Evolutionary conservation across 306 rosid species (phyloP), one percentile per base, ranked within the genome.

Genomic region (Parietaria judaica): DNA sequence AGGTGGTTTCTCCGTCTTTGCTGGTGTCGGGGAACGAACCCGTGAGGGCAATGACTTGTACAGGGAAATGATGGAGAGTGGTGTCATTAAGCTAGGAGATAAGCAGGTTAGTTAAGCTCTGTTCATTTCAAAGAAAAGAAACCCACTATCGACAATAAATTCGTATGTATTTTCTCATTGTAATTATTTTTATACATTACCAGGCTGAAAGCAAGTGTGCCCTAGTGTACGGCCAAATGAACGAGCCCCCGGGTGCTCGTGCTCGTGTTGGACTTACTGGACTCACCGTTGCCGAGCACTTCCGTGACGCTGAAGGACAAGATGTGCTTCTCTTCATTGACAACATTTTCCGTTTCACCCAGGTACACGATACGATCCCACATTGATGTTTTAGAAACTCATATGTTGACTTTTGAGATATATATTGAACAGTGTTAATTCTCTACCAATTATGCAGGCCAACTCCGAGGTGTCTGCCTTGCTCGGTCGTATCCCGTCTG

Each of bases 1-100:
- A 92, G 98, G 98, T 86, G 98, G 98, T 85, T 92, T 92, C 90
- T 92, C 98, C 15, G 98, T 92, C 68, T 92, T 92, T 79, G 98
- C 98, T 70, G 98, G 98, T 77, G 98, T 92, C 1, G 98, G 98
- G 49, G 98, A 92, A 76, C 79, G 98, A 54, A 92, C 98, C 12
- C 85, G 98, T 6, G 98, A 92, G 84, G 98, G 98, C 54, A 88
- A 92, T 66, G 98, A 92, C 58, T 79, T 92, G 80, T 92, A 92
- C 86, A 86, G 95, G 58, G 98, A 92, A 88, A 92, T 92, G 98
- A 84, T 92, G 54, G 98, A 92, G 76, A 92, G 98, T 80, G 98
- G 98, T 76, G 98, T 92, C 71, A 92, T 92, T 65, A 92, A 92
- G 96, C 90, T 92, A 2, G 98, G 86, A n/a, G 98, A 92, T 3